phyloP scores from a whole-genome alignment of 257 asterid species.

The Solanum lycopersicoides region DNA sequence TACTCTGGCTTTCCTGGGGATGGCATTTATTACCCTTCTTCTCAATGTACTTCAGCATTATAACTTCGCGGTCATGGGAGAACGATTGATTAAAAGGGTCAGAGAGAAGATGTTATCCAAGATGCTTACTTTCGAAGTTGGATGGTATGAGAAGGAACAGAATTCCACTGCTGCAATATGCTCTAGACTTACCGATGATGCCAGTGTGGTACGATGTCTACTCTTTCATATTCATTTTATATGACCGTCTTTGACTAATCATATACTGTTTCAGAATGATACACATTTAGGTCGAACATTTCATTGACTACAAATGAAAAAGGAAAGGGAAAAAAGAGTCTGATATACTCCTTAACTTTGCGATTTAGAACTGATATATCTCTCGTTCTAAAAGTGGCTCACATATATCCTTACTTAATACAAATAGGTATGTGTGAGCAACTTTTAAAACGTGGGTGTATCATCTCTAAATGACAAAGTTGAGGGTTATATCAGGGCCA shows the following conservation, averaged over 20 bases:
- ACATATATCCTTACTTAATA: too few species aligned
- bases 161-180: conserved; percentile 69
- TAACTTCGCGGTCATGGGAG: conserved; percentile 89
- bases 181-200: conserved; percentile 80
- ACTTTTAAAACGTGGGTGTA: not conserved
- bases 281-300: not conserved
- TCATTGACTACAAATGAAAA: not conserved
- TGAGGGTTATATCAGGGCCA: not conserved
- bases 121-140: conserved; percentile 81
- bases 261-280: not conserved
- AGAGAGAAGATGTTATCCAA: conserved; percentile 75
- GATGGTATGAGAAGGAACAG: conserved; percentile 87
- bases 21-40: conserved; percentile 50
- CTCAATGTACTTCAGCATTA: conserved; percentile 65
- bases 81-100: conserved; percentile 67
- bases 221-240: not conserved
- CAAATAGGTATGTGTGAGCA: not conserved
- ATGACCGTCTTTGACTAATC: not conserved
- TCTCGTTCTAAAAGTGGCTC: not conserved
- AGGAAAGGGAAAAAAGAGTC: not conserved
- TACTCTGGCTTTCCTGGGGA: conserved; percentile 25
- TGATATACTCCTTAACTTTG: not conserved
- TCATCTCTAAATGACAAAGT: not conserved
- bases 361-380: not conserved
- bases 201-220: conserved; percentile 56